Percentiles rank a stretch among this genome's conserved stretches.
Conservation (phyloP, 768 basidiomycete genomes). For the Leccinum sublutescens region DNA sequence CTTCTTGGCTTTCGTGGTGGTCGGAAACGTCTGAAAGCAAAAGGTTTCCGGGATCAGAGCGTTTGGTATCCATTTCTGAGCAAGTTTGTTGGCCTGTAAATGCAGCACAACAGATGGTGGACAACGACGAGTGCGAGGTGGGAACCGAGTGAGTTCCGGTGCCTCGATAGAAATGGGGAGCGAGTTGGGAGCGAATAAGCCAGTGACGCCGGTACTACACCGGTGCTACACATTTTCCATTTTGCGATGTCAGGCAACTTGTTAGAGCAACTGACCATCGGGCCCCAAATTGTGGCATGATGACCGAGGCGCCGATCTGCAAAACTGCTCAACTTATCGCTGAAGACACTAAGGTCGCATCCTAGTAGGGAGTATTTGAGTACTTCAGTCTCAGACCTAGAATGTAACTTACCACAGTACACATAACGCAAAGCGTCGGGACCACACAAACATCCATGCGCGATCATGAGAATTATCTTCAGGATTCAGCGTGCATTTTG, state of each 20-base stretch:
- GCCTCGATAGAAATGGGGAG: not conserved
- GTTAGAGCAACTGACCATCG: too few species aligned
- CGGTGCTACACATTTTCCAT: not conserved
- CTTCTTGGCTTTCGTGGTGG: conserved; percentile 10
- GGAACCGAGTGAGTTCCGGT: not conserved
- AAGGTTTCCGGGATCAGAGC: not conserved
- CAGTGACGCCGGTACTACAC: not conserved
- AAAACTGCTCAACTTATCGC: too few species aligned
- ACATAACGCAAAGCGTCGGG: too few species aligned
- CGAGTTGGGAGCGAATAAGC: not conserved
- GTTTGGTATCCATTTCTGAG: conserved; percentile 19
- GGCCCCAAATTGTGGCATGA: too few species aligned
- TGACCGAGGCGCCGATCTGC: too few species aligned
- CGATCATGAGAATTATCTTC: too few species aligned
- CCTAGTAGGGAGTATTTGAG: too few species aligned
- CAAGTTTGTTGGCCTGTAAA: not conserved
- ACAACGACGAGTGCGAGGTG: not conserved
- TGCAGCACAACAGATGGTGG: conserved; percentile 19
- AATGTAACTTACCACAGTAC: too few species aligned
- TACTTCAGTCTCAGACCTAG: too few species aligned
- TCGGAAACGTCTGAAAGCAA: conserved; percentile 5
- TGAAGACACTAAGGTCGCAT: too few species aligned
- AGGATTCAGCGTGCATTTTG: not conserved
- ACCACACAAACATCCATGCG: too few species aligned
- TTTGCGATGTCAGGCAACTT: too few species aligned